Evolutionary conservation across 805 yeast genomes (phyloP), one percentile per base, ranked within the genome.

Genomic region (Candida methanosorbosa): DNA sequence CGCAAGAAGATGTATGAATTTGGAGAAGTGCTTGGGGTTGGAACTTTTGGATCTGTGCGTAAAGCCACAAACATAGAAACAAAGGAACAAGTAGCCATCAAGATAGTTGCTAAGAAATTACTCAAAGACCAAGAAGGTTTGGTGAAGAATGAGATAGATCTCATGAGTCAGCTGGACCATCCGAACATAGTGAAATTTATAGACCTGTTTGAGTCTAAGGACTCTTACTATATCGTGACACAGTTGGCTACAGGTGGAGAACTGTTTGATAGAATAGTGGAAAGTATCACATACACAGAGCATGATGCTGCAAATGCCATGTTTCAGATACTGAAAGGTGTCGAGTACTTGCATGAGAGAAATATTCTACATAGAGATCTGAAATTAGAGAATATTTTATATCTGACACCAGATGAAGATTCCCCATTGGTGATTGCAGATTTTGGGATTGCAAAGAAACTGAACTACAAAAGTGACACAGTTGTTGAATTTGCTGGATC

Each of bases 211-310:
- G 95, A 85, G 59, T 70, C 81, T 26, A 78, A 74, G 54, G 92
- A 83, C 45, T 85, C 84, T 59, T 83, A 81, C 55, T 85, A 81
- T 50, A 78, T 85, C 38, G 94, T 82, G 17, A 85, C 94, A 3
- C 92, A 86, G 54, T 63, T 85, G 47, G 94, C 95, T 23, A 77
- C 82, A 3, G 95, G 95, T 26, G 95, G 95, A 29, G 95, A 85
- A 55, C 60, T 85, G 36, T 85, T 86, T 52, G 94, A 85, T 44
- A 63, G 95, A 33, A 85, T 85, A 41, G 68, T 84, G 25, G 63
- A 71, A 28, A 63, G 73, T 45, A 94, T 94, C 13, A 66, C 75
- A 38, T 85, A 82, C 56, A 81, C 94, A 8, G 95, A 85, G 52
- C 64, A 65, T 39, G 94, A 85, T 53, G 95, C 94, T 2, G 75